These are phyloP conservation scores for Singerocomus inundabilis DNA, from an alignment of 1,284 basidiomycete genomes.

Conservation along the genomic window DNA sequence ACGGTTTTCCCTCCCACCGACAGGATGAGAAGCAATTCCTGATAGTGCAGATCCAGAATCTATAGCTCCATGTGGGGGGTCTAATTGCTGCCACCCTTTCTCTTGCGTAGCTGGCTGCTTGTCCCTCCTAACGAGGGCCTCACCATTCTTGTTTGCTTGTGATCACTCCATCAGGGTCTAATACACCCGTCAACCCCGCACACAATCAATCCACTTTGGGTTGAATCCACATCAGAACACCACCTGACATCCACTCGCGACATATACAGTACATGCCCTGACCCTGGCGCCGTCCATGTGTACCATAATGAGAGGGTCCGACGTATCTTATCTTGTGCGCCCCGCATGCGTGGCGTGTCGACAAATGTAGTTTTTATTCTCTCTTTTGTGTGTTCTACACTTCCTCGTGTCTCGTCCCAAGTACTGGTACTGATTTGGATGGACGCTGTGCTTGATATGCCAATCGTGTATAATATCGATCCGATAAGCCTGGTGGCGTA, in stretches of 20 bases:
- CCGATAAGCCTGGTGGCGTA: no score
- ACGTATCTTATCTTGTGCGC: not conserved
- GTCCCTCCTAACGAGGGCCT: not conserved
- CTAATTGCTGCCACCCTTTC: not conserved
- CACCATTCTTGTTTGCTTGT: slow-evolving; percentile 12
- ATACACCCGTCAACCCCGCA: not conserved
- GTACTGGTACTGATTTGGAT: no score
- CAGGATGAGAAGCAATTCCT: slow-evolving; percentile 97
- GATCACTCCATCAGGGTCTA: slow-evolving; percentile 1
- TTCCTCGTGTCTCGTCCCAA: no score
- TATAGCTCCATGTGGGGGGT: slow-evolving; percentile 41
- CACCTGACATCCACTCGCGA: slow-evolving; percentile 10
- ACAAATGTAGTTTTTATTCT: not conserved
- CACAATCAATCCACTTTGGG: slow-evolving; percentile 1
- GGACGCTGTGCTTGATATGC: no score
- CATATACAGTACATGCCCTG: slow-evolving; percentile 10
- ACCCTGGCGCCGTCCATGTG: slow-evolving; percentile 7
- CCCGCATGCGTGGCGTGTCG: not conserved
- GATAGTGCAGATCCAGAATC: slow-evolving; percentile 83
- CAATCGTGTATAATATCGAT: no score
- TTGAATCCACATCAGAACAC: slow-evolving; percentile 1
- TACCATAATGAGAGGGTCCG: slow-evolving; percentile 1
- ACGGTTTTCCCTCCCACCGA: not conserved
- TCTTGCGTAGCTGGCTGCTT: not conserved
- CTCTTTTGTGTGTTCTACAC: not conserved